Percentiles rank a stretch among this genome's conserved stretches.
phyloP scores from a whole-genome alignment of 805 yeast genomes.

The Metschnikowia koreensis region DNA sequence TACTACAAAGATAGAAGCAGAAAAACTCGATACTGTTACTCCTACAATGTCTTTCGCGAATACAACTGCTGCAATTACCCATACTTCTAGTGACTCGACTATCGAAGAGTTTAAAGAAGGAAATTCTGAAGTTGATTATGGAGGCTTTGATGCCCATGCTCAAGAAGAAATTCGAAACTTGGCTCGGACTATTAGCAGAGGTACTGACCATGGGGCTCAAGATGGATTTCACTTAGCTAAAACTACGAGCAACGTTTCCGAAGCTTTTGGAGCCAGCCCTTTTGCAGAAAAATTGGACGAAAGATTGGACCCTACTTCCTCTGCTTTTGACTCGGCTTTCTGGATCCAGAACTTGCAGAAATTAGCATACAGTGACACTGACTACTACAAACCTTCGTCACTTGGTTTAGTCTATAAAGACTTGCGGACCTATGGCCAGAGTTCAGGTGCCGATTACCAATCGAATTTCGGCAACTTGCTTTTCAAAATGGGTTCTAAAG shows the following conservation, averaged over 20 bases:
- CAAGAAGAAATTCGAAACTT: conserved; percentile 35
- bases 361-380: conserved; percentile 51
- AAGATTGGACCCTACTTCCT: conserved; percentile 54
- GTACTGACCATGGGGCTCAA: conserved; percentile 10
- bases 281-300: conserved; percentile 5
- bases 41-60: background rate
- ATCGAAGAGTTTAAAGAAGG: background rate
- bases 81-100: background rate
- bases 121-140: conserved; percentile 18
- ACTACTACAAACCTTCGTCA: conserved; percentile 57
- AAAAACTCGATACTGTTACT: background rate
- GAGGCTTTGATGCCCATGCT: conserved; percentile 37
- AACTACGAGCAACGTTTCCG: conserved; percentile 42
- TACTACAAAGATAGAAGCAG: background rate
- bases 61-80: background rate
- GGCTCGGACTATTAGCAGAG: conserved; percentile 35
- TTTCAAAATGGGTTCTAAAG: conserved; percentile 3
- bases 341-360: conserved; percentile 67
- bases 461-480: conserved; percentile 47
- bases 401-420: conserved; percentile 58
- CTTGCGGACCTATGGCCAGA: conserved; percentile 59
- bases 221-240: conserved; percentile 22
- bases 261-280: conserved; percentile 14
- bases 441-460: conserved; percentile 66
- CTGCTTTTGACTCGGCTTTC: conserved; percentile 52